Evolutionary conservation across 768 basidiomycete genomes (phyloP), one percentile per base, ranked within the genome.

Genomic region (Termitomyces sp.): DNA sequence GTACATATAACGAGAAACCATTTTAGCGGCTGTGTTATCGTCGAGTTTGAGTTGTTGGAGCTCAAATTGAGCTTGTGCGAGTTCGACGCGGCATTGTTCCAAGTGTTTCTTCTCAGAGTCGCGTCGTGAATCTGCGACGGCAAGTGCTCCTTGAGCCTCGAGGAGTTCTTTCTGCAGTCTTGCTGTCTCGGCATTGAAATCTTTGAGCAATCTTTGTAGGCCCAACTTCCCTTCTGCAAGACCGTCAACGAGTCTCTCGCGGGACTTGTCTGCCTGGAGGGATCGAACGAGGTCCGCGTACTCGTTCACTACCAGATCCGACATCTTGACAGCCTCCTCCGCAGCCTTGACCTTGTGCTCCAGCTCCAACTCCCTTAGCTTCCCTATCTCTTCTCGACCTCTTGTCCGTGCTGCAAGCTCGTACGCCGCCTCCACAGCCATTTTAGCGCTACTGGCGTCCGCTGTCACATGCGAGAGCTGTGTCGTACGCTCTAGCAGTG

Each of bases 1-100:
- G 56, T 63, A 91, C 91, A 92, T 93, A 68, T 93, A 93, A 38
- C 88, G 82, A 28, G 89, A 83, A 30, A 94, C 91, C 82, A 92
- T 88, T 64, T 85, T 88, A 13, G 86, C 85, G 2, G 91, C 90
- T 0, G 86, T 80, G n/a, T 76, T 80, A 57, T 92, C 89, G 50
- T 92, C 88, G 18, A 83, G 68, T 61, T 75, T 72, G 48, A 82
- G 73, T 63, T 73, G 76, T 53, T 88, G 80, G 16, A 89, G 72
- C 60, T 84, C 82, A 1, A 75, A 70, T 44, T 76, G 76, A 4
- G 75, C 70, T 32, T 73, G 68, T 0, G 81, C 78, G 14, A 87
- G 70, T 55, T 80, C 75, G 0, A 62, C 62, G 16, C 78, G 77
- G 40, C 82, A 76, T 1, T 75, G 68, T 28, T 79, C 74, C 0